Conservation (phyloP, 345 rosid genomes). For the Anastatica hierochuntica region DNA sequence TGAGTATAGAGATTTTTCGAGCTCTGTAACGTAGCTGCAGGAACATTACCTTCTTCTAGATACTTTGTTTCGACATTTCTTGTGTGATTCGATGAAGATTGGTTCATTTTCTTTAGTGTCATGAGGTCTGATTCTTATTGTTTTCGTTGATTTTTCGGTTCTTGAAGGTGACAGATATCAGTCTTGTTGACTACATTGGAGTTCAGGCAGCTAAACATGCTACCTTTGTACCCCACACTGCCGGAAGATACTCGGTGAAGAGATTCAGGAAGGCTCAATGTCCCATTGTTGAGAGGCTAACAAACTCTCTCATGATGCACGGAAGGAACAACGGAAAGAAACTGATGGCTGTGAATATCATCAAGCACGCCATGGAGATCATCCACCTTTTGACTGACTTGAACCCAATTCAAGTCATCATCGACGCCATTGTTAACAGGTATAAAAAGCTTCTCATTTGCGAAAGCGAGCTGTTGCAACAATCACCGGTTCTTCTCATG, state of each 20-base stretch:
- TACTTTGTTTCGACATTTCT: neutral
- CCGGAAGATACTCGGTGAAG: slow-evolving; percentile 77
- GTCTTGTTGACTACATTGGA: slow-evolving; percentile 54
- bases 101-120: no score
- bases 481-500: neutral
- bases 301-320: slow-evolving; percentile 87
- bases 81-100: no score
- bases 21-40: no score
- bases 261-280: slow-evolving; percentile 85
- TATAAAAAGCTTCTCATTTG: slow-evolving; percentile 1
- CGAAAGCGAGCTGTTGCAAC: no score
- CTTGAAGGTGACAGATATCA: slow-evolving; percentile 46
- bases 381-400: slow-evolving; percentile 55
- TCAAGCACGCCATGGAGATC: slow-evolving; percentile 77
- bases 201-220: slow-evolving; percentile 59
- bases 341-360: slow-evolving; percentile 57
- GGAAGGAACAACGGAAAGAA: slow-evolving; percentile 84
- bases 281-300: slow-evolving; percentile 75
- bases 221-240: slow-evolving; percentile 67
- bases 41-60: neutral
- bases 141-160: neutral
- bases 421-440: slow-evolving; percentile 78
- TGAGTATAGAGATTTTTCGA: no score
- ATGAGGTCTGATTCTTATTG: neutral
- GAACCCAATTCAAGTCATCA: slow-evolving; percentile 74